Evolutionary conservation across 345 rosid genomes (phyloP).

Genomic region (Citrus reticulata): DNA sequence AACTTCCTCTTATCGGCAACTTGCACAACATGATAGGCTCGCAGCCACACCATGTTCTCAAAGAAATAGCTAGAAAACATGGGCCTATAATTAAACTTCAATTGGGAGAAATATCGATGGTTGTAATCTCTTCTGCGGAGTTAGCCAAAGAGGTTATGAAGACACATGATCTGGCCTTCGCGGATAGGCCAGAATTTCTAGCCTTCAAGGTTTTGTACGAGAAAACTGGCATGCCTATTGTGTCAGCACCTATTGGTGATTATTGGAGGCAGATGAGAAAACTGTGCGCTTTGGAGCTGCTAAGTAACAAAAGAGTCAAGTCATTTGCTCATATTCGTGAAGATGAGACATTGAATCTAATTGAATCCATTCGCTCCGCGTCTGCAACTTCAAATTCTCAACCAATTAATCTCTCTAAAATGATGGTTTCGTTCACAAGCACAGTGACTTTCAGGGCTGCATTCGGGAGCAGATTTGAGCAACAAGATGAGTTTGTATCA

Average conservation of each 20-base stretch:
- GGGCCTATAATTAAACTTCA: neutral
- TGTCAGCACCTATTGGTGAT: neutral
- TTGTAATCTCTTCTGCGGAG: neutral
- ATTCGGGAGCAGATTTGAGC: neutral
- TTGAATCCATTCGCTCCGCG: neutral
- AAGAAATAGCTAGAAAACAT: neutral
- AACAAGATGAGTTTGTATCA: neutral
- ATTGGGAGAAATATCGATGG: neutral
- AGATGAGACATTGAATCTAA: neutral
- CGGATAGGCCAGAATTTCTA: neutral
- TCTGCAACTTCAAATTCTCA: neutral
- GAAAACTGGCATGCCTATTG: neutral
- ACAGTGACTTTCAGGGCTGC: neutral
- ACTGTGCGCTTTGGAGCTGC: neutral
- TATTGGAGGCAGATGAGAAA: neutral
- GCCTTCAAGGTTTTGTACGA: neutral
- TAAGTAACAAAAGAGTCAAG: neutral
- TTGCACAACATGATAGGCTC: neutral
- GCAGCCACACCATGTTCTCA: neutral
- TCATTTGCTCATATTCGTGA: neutral
- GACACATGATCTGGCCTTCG: neutral
- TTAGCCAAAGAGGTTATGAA: neutral
- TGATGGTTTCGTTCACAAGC: neutral
- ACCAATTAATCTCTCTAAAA: neutral
- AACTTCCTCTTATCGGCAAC: neutral